Evolutionary conservation across 2,329 filamentous ascomycete genomes (phyloP).

Genomic region (Pochonia chlamydosporia): DNA sequence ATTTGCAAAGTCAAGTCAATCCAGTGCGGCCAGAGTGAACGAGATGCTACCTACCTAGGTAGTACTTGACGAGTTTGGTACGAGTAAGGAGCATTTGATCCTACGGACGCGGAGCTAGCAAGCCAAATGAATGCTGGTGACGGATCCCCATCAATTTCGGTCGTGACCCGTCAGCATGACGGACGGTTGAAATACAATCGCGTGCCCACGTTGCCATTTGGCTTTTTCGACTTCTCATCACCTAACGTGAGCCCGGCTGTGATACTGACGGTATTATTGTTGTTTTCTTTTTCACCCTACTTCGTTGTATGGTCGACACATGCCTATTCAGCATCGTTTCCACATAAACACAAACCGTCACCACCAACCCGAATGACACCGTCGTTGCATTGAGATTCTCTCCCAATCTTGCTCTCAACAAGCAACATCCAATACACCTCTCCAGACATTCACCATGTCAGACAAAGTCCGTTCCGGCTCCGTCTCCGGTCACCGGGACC

Average conservation of each 20-base stretch:
- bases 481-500: slow-evolving; percentile 14
- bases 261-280: not conserved
- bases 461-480: slow-evolving; percentile 13
- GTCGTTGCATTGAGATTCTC: not conserved
- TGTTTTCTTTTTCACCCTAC: not conserved
- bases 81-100: not conserved
- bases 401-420: not conserved
- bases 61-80: too few species aligned
- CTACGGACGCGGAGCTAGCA: not conserved
- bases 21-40: too few species aligned
- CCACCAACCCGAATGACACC: not conserved
- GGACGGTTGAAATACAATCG: not conserved
- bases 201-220: not conserved
- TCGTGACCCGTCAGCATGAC: not conserved
- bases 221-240: not conserved
- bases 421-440: not conserved
- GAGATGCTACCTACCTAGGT: too few species aligned
- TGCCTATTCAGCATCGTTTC: not conserved
- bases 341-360: not conserved
- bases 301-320: not conserved
- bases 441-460: slow-evolving; percentile 17
- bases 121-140: not conserved
- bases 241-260: too few species aligned
- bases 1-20: too few species aligned
- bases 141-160: not conserved